Evolutionary conservation across 768 basidiomycete species (phyloP).

Genomic region (Suillus subalutaceus): DNA sequence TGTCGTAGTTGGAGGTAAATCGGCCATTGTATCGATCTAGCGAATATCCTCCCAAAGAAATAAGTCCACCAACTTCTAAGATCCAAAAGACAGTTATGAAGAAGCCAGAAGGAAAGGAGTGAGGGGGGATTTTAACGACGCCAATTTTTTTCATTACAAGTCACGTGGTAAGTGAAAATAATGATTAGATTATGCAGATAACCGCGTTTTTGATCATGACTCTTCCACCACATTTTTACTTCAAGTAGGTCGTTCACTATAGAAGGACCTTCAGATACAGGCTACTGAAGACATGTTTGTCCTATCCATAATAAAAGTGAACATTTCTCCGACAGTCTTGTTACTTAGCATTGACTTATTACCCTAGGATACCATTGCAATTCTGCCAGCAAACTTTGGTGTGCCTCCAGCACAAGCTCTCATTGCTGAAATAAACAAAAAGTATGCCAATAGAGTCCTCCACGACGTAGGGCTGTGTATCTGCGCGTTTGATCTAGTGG

Average conservation of each 20-base stretch:
- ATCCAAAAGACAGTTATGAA: conserved; percentile 8
- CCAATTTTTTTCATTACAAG: conserved; percentile 6
- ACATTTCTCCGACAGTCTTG: not conserved
- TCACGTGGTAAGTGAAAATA: conserved; percentile 3
- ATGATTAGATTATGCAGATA: conserved; percentile 8
- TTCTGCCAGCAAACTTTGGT: conserved; percentile 88
- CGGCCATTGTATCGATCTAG: conserved; percentile 21
- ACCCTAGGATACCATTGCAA: conserved; percentile 81
- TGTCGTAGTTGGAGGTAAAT: conserved; percentile 24
- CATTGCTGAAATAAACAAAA: conserved; percentile 87
- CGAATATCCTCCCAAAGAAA: not conserved
- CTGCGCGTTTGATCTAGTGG: conserved; percentile 83
- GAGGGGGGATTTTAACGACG: not conserved
- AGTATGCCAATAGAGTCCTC: conserved; percentile 90
- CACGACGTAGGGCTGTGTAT: conserved; percentile 92
- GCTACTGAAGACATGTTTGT: conserved; percentile 42
- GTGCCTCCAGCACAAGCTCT: conserved; percentile 78
- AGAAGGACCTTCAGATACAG: not conserved
- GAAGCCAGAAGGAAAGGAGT: not conserved
- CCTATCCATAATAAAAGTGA: conserved; percentile 48
- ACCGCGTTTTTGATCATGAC: not conserved
- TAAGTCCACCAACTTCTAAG: conserved; percentile 2
- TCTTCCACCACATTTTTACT: not conserved
- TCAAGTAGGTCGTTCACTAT: not conserved
- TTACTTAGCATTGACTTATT: conserved; percentile 4